Evolutionary conservation across 2,329 filamentous ascomycete genomes (phyloP).

Genomic region (Endocalyx cinctus): DNA sequence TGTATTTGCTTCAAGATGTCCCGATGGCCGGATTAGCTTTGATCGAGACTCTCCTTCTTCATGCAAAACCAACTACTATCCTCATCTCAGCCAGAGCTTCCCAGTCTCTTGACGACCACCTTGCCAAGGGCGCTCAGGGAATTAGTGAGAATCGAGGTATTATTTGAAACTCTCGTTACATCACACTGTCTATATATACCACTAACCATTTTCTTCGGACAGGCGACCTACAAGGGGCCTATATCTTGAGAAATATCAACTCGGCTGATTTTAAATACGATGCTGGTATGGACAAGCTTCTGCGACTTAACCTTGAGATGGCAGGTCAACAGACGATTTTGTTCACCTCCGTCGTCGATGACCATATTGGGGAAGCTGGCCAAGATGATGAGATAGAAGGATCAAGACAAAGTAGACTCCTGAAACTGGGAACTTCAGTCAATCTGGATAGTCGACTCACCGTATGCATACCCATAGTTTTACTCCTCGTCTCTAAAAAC

Average conservation of each 20-base stretch:
- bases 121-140: slow-evolving; percentile 29
- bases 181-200: no score
- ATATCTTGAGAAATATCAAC: slow-evolving; percentile 61
- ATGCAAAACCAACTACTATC: slow-evolving; percentile 51
- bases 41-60: slow-evolving; percentile 55
- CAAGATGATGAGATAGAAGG: slow-evolving; percentile 35
- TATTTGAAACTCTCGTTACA: no score
- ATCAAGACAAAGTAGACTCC: slow-evolving; percentile 57
- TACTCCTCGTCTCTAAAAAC: slow-evolving; percentile 1
- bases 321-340: slow-evolving; percentile 49
- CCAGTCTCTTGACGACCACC: slow-evolving; percentile 32
- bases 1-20: slow-evolving; percentile 76
- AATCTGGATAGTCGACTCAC: slow-evolving; percentile 71
- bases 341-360: slow-evolving; percentile 53
- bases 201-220: no score
- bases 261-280: slow-evolving; percentile 69
- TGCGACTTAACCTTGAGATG: slow-evolving; percentile 50
- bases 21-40: slow-evolving; percentile 63
- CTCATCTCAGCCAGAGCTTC: slow-evolving; percentile 47
- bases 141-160: slow-evolving; percentile 24
- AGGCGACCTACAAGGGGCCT: slow-evolving; percentile 36
- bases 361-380: slow-evolving; percentile 30
- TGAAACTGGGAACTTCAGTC: slow-evolving; percentile 66
- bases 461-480: slow-evolving; percentile 37
- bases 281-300: slow-evolving; percentile 60